These are phyloP conservation scores for Cyanodermella asteris DNA, from an alignment of 2,329 filamentous ascomycete genomes.

Conservation along the genomic window DNA sequence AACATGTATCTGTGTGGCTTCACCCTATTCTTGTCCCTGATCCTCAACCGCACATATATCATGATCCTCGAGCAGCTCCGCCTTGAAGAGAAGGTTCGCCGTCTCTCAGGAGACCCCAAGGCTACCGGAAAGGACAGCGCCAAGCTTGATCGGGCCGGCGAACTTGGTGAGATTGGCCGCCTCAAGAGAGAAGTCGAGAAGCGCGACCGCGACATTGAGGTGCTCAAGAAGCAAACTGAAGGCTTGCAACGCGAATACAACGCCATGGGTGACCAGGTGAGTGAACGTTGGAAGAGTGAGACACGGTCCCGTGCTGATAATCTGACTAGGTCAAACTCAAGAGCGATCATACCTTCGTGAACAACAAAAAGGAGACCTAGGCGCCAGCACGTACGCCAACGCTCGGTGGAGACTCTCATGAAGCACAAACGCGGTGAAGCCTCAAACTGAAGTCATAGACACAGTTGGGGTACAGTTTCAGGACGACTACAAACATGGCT, in stretches of 20 bases:
- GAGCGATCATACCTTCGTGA: no score
- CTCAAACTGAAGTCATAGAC: no score
- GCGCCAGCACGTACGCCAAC: no score
- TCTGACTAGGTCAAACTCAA: no score
- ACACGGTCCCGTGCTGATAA: no score
- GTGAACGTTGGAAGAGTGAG: no score
- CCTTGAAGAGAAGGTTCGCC: constrained; percentile 78
- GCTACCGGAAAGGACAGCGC: constrained; percentile 44
- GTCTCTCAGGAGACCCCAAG: constrained; percentile 46
- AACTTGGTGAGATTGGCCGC: constrained; percentile 54
- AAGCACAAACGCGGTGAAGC: neutral
- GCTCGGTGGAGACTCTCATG: neutral
- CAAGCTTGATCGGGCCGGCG: constrained; percentile 50
- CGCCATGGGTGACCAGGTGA: constrained; percentile 63
- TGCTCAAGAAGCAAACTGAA: constrained; percentile 78
- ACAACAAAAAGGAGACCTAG: no score
- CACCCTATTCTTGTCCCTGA: constrained; percentile 93
- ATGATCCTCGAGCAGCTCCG: constrained; percentile 87
- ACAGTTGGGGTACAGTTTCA: no score
- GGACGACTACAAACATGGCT: no score
- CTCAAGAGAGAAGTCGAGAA: constrained; percentile 46
- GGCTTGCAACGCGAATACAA: constrained; percentile 71
- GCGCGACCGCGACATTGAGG: constrained; percentile 67
- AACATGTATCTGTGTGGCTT: constrained; percentile 99
- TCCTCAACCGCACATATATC: constrained; percentile 95